A percentile compares a stretch with the other conserved stretches of the same genome.
Evolutionary conservation across 2,329 filamentous ascomycete genomes (phyloP).

Genomic region (Cladosporium austrohemisphaericum): DNA sequence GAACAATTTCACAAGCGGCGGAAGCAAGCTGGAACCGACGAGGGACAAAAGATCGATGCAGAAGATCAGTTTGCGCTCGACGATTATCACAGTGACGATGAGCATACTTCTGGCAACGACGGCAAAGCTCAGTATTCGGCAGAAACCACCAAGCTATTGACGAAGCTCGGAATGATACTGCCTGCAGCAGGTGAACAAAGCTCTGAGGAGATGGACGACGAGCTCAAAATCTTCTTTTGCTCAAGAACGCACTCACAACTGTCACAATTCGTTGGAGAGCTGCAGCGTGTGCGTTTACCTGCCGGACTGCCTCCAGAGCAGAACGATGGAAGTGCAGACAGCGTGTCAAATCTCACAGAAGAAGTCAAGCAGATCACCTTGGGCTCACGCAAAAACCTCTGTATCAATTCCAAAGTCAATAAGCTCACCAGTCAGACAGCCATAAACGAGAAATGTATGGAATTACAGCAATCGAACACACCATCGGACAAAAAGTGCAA

Average conservation of each 20-base stretch:
- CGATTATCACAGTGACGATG: conserved; percentile 65
- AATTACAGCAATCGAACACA: conserved; percentile 71
- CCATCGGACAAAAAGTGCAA: conserved; percentile 66
- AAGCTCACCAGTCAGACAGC: conserved; percentile 67
- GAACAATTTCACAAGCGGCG: conserved; percentile 44
- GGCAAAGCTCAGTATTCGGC: conserved; percentile 50
- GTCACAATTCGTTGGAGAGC: conserved; percentile 79
- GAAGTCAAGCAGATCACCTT: conserved; percentile 75
- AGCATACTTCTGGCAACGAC: conserved; percentile 31
- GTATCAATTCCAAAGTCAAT: conserved; percentile 81
- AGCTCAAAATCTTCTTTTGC: conserved; percentile 84
- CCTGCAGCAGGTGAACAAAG: conserved; percentile 34
- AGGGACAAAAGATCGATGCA: conserved; percentile 37
- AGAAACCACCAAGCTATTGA: conserved; percentile 70
- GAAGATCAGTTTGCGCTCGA: conserved; percentile 73
- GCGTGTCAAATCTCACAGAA: conserved; percentile 44
- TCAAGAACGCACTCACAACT: conserved; percentile 91
- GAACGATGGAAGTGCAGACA: conserved; percentile 2
- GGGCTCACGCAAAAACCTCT: conserved; percentile 80
- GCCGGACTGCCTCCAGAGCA: conserved; percentile 53
- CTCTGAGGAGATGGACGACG: conserved; percentile 55
- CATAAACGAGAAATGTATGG: conserved; percentile 90
- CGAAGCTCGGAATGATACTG: conserved; percentile 49
- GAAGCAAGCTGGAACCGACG: conserved; percentile 28
- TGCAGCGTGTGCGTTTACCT: conserved; percentile 73